Base-by-base conservation (phyloP, 1,284 basidiomycete genomes). In the Pterula multifida region DNA sequence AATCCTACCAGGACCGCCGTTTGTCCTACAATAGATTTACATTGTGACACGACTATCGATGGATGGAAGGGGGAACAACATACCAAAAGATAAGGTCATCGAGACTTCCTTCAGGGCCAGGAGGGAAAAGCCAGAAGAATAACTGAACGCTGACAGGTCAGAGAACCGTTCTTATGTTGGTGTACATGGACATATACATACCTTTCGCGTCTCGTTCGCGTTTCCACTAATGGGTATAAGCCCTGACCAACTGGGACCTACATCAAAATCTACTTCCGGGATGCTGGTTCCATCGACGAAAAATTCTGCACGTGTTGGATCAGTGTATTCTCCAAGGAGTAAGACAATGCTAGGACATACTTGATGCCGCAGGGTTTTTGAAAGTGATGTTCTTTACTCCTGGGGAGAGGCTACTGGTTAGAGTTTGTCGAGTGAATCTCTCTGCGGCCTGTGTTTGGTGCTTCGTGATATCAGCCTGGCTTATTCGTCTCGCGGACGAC, bases 41-140 rank as follows among this genome's bases (percentile, higher is more conserved):
- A 22, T 25, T 46, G n/a, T 28, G 9, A 22, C 28, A 23, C 1
- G 25, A 19, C n/a, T 32, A 26, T 17, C 45, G 32, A 26, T 2
- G 36, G 44, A 49, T 35, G 26, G 21, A 21, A 45, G 28, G 26
- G 22, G 22, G 3, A 19, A 23, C 9, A 44, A 47, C 61, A 42
- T 53, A 78, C 86, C 87, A 85, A 66, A 85, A 80, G 50, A 85
- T 77, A 48, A 89, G 60, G 58, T 89, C 83, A 56, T 89, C 80
- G 12, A 75, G 59, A 51, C 78, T 84, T 11, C 80, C 81, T 58
- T 79, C 66, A 6, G 81, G 81, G 3, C 81, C 82, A 0, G 85
- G 79, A 39, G 87, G 87, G 67, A 88, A 89, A 65, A 88, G 84
- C 89, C 87, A 90, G 66, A 91, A 90, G 71, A 85, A 90, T 6